A percentile compares a stretch with the other conserved stretches of the same genome.
Conservation (phyloP, 768 basidiomycete genomes). For the Russula virescens region DNA sequence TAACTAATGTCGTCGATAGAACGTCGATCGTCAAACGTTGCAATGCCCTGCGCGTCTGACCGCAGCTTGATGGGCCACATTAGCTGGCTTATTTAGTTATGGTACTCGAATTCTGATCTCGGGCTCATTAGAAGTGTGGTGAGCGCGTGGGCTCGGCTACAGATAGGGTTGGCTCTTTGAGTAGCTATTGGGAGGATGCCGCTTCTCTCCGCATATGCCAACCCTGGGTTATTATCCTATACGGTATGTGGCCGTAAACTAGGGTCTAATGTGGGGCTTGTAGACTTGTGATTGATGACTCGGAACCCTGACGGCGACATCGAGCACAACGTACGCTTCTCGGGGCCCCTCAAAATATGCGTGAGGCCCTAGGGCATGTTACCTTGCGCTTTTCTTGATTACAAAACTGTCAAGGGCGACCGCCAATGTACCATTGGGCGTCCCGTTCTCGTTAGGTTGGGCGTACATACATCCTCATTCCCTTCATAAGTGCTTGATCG, state of each 20-base stretch:
- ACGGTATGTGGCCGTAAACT: too few relatives aligned
- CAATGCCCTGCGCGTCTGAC: neutral
- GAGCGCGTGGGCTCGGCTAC: neutral
- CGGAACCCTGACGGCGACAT: too few relatives aligned
- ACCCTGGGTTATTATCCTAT: constrained; percentile 36
- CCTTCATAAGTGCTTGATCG: constrained; percentile 56
- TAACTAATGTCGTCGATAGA: neutral
- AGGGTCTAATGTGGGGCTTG: too few relatives aligned
- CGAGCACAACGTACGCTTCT: too few relatives aligned
- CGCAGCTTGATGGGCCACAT: neutral
- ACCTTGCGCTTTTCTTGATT: constrained; percentile 33
- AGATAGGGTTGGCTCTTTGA: neutral
- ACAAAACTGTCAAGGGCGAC: neutral
- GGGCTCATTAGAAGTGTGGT: neutral
- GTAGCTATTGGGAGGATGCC: neutral
- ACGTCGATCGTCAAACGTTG: neutral
- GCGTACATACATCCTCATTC: constrained; percentile 40
- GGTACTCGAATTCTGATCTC: neutral
- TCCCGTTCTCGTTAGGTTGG: constrained; percentile 25
- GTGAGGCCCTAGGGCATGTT: neutral
- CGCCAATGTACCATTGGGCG: neutral
- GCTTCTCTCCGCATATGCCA: neutral
- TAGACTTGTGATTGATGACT: too few relatives aligned
- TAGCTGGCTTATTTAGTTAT: neutral
- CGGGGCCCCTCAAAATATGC: neutral